phyloP scores from a whole-genome alignment of 495 filamentous ascomycete genomes.

The Xylaria flabelliformis region DNA sequence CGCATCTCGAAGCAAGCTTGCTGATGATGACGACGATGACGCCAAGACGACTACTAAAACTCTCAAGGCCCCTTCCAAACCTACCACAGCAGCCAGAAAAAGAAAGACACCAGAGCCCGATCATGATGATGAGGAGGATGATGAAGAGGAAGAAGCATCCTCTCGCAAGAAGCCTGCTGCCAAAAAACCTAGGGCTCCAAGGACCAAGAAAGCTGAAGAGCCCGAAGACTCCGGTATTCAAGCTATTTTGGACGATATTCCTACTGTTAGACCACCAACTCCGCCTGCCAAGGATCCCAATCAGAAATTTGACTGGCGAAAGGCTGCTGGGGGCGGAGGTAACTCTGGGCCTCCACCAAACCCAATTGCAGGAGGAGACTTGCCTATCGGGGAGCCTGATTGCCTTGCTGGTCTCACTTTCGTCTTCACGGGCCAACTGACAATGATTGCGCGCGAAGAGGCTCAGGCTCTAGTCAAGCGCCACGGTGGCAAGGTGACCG shows the following conservation, averaged over 20 bases:
- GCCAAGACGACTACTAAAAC: constrained; percentile 37
- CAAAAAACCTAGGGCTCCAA: constrained; percentile 65
- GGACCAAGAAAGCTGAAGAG: constrained; percentile 65
- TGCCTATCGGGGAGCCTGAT: constrained; percentile 84
- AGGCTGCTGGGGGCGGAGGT: constrained; percentile 56
- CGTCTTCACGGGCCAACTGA: constrained; percentile 92
- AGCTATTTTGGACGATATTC: constrained; percentile 86
- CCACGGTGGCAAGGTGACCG: constrained; percentile 89
- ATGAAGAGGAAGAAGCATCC: constrained; percentile 46
- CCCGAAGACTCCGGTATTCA: constrained; percentile 69
- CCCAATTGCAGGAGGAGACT: constrained; percentile 68
- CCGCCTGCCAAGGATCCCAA: constrained; percentile 70
- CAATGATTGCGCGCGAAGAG: constrained; percentile 81
- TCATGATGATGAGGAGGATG: constrained; percentile 52
- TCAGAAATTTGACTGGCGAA: constrained; percentile 74
- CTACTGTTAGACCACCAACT: constrained; percentile 78
- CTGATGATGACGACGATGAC: constrained; percentile 51
- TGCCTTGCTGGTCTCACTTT: constrained; percentile 93
- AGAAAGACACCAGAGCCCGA: constrained; percentile 53
- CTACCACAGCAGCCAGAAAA: constrained; percentile 50
- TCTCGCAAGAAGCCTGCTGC: constrained; percentile 63
- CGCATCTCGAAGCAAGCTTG: constrained; percentile 49
- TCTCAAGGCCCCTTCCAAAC: constrained; percentile 46
- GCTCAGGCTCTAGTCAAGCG: constrained; percentile 87
- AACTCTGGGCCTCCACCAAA: constrained; percentile 66